Evolutionary conservation across 2,329 filamentous ascomycete species (phyloP), one percentile per base, ranked within the genome.

Genomic region (Alternaria sp.): DNA sequence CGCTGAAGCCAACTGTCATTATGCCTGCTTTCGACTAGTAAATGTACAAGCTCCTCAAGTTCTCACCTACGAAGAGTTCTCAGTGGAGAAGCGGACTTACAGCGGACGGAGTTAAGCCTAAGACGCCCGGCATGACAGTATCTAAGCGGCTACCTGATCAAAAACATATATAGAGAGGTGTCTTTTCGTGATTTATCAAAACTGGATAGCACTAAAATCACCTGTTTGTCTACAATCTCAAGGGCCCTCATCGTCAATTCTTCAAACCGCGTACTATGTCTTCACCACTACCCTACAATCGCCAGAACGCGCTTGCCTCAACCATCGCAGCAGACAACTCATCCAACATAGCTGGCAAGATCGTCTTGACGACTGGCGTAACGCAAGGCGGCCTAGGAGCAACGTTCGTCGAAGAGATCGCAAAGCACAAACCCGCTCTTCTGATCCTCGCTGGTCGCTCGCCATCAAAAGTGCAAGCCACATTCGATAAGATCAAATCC

Each of bases 261-360:
- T 30, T 2, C 28, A 17, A 3, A 56, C 43, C 6, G 28, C 30
- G 25, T 23, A 46, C 25, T 7, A 67, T 67, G 62, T 30, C 60
- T 12, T 68, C 68, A 25, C 61, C 63, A 12, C 60, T 70, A 11
- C 65, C 72, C 0, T 77, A 74, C 62, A 69, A 71, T 50, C 61
- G 67, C 28, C 60, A 69, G 43, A 71, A 69, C 10, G 68, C 69
- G 21, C 67, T 68, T 19, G 73, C 74, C n/a, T 69, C 69, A 9
- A 62, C 46, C 43, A 73, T 85, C 45, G 83, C 84, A 19, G 69
- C 77, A 11, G 79, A 79, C 26, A 70, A 77, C 1, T 83, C 84
- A 0, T 64, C 72, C 3, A 70, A 81, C 25, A 81, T 87, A 58
- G 83, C 84, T 54, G 80, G 86, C 25, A 82, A 76, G 60, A 66